phyloP scores from a whole-genome alignment of 495 filamentous ascomycete species.

The Aspergillus ostianus region DNA sequence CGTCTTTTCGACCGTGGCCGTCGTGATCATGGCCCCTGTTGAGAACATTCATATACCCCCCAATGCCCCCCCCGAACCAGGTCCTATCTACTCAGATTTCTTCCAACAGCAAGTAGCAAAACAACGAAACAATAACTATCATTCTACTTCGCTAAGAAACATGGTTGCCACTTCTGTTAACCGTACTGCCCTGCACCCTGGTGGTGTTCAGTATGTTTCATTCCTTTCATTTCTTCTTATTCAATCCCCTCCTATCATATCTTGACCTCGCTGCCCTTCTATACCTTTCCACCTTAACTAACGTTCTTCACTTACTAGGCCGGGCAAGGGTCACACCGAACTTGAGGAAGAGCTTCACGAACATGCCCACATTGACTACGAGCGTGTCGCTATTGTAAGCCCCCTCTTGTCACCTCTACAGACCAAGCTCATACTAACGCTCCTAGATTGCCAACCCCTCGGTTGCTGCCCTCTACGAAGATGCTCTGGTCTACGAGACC shows the following conservation, averaged over 20 bases:
- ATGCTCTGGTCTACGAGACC: conserved; percentile 97
- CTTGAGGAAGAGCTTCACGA: conserved; percentile 97
- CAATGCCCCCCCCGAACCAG: conserved; percentile 43
- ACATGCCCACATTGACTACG: conserved; percentile 98
- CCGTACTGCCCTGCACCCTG: conserved; percentile 84
- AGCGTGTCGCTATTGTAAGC: conserved; percentile 93
- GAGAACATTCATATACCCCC: conserved; percentile 48
- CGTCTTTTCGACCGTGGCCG: conserved; percentile 27
- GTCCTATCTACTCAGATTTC: conserved; percentile 57
- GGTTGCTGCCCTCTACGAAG: conserved; percentile 95
- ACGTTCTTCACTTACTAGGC: conserved; percentile 49
- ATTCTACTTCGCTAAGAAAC: conserved; percentile 55
- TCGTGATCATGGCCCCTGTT: conserved; percentile 37
- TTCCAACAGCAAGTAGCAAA: conserved; percentile 58
- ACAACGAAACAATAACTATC: conserved; percentile 63
- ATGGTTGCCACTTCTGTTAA: conserved; percentile 82
- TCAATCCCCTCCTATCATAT: too few species aligned
- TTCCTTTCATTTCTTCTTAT: conserved; percentile 13
- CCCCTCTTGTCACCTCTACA: neutral
- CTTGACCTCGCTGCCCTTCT: neutral
- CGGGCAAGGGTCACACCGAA: conserved; percentile 85
- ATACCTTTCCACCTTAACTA: conserved; percentile 25
- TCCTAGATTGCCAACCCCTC: conserved; percentile 81
- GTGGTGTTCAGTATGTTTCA: conserved; percentile 85
- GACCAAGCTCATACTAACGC: conserved; percentile 11